Evolutionary conservation across 1,284 basidiomycete species (phyloP).

Genomic region (Vanrija pseudolonga): DNA sequence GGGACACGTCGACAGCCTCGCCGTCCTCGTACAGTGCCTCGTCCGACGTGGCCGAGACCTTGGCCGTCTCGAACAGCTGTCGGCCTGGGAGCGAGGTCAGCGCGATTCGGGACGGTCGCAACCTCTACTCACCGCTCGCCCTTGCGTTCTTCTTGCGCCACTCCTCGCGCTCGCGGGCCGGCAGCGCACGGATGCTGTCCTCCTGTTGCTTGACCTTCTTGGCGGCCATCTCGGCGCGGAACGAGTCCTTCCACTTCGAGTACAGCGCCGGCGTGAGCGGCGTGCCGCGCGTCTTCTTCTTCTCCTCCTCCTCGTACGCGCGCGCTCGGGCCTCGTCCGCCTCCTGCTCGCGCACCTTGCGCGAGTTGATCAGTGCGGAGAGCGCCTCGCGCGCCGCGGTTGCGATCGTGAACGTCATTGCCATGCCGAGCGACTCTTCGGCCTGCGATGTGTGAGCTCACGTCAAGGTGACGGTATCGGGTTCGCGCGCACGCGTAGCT

Average conservation of each 20-base stretch:
- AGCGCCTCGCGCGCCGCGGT: slow-evolving; percentile 80
- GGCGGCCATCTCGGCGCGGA: slow-evolving; percentile 63
- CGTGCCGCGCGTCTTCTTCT: slow-evolving; percentile 82
- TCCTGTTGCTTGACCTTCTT: slow-evolving; percentile 71
- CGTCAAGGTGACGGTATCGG: too few relatives aligned
- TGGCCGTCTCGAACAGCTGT: slow-evolving; percentile 80
- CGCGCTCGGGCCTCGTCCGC: slow-evolving; percentile 69
- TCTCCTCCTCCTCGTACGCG: slow-evolving; percentile 78
- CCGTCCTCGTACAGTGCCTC: slow-evolving; percentile 74
- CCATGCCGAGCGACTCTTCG: slow-evolving; percentile 88
- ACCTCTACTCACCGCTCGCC: slow-evolving; percentile 60
- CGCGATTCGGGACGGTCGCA: neutral
- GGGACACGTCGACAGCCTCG: slow-evolving; percentile 77
- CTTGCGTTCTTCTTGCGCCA: slow-evolving; percentile 64
- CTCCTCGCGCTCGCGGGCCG: slow-evolving; percentile 85
- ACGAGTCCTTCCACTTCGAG: slow-evolving; percentile 71
- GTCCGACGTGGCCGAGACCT: slow-evolving; percentile 64
- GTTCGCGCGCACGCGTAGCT: neutral
- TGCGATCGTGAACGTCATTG: slow-evolving; percentile 94
- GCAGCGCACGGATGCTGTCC: slow-evolving; percentile 70
- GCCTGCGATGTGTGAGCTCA: slow-evolving; percentile 56
- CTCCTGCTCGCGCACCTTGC: slow-evolving; percentile 59
- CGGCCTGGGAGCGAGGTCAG: slow-evolving; percentile 60
- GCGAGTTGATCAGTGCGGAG: slow-evolving; percentile 59
- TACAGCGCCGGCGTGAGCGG: slow-evolving; percentile 81